Base-by-base conservation (phyloP, 768 basidiomycete species). In the Mycena polygramma region DNA sequence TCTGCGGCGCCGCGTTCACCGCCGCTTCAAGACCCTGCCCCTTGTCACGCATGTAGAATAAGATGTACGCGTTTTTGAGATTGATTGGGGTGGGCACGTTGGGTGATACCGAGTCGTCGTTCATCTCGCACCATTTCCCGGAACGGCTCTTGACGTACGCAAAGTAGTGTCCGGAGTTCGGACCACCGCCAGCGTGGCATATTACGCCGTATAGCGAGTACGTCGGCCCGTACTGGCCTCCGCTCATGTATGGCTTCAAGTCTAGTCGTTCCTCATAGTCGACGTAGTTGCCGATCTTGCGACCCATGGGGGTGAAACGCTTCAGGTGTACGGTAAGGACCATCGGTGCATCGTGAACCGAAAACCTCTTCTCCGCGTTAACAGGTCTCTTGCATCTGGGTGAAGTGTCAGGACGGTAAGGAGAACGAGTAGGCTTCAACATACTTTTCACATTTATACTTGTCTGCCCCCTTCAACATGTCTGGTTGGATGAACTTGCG, bases 361-460 rank as follows among this genome's bases (percentile, higher is more conserved):
- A 93, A 79, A 99, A 97, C 45, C 88, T 87, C 81, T 99, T 99
- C 75, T 94, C 91, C 4, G 98, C 98, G 64, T 89, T 87, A 63
- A 98, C 96, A 58, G 91, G 88, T 77, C 91, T 93, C 79, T 97
- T 97, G 85, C 98, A 99, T 77, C 97, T 98, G 73, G 4, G 43
- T 13, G 53, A 52, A 54, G 41, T 30, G 51, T 53, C 61, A 54
- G 22, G 61, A 14, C 41, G 30, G 8, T 53, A 37, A 17, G 20
- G 22, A 60, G 54, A 52, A 17, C 52, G 48, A 22, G 43, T 20
- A 17, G 46, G 51, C 19, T 24, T 45, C 39, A 45, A 86, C 94
- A 75, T 78, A 98, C 96, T 95, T 98, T 82, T 99, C 98, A 81
- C 98, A 99, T 79, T 97, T 95, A 81, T 99, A 99, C 82, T 97